Base-by-base conservation (phyloP, 305 asterid species). In the Vinca major region DNA sequence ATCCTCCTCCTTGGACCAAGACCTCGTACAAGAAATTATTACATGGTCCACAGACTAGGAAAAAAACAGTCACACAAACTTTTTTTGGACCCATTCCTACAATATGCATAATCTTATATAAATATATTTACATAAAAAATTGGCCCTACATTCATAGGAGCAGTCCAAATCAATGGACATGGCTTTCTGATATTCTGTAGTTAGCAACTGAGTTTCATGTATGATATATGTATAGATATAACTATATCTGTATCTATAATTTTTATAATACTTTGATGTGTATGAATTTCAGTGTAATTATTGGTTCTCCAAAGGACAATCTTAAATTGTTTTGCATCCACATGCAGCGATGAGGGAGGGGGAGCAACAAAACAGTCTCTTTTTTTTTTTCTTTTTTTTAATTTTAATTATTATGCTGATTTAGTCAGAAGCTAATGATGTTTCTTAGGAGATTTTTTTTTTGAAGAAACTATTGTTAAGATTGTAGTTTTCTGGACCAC, bases 11-110 rank as follows among this genome's bases (percentile, higher is more conserved):
- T n/a, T 51, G n/a, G 58, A 71, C 20, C n/a, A 44, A 43, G 65
- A n/a, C 65, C 53, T 14, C 48, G 75, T 71, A 55, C 70, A 20
- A 47, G 45, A 36, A 69, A 65, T 65, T 16, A 72, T 65, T 65
- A 21, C 53, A 47, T 65, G 70, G 58, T 71, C 75, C 75, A 71
- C 65, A 14, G 12, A 44, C 43, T 37, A 36, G 41, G 33, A 48
- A 40, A 41, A 48, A 71, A 39, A 3, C 52, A 49, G 19, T 6
- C 6, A 11, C n/a, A 26, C 19, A 60, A 12, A 37, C 21, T 8
- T 2, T 5, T 17, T 55, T 52, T 26, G 54, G 61, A 56, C 21
- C 65, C 13, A 52, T 50, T 58, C 64, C 54, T 54, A 5, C 21
- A 62, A 62, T 66, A 51, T 62, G 54, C 44, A 62, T 53, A 14